Percentiles rank a stretch among this genome's conserved stretches.
Evolutionary conservation across 78 protist genomes (phyloP).

Genomic region (Diacronema lutheri): DNA sequence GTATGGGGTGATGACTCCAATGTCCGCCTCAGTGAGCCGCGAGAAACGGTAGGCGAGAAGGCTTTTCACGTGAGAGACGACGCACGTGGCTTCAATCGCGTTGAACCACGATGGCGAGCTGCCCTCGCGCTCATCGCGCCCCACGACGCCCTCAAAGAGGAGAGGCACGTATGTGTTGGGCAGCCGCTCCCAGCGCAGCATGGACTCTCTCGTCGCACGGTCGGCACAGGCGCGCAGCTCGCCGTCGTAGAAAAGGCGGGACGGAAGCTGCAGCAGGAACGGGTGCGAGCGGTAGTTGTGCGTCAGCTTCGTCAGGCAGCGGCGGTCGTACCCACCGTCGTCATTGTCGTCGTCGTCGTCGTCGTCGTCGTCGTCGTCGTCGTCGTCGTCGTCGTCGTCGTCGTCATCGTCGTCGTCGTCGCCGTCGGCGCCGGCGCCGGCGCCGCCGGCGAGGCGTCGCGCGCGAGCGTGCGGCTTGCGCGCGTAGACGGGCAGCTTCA

Average conservation of each 20-base stretch:
- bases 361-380: too few relatives aligned
- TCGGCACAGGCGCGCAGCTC: slow-evolving; percentile 14
- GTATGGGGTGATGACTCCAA: slow-evolving; percentile 46
- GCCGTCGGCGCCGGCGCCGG: too few relatives aligned
- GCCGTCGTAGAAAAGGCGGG: slow-evolving; percentile 30
- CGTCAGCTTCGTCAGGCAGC: slow-evolving; percentile 26
- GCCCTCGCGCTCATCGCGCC: slow-evolving; percentile 28
- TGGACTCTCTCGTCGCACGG: too few relatives aligned
- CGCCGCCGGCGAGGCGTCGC: too few relatives aligned
- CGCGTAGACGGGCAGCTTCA: slow-evolving; percentile 5
- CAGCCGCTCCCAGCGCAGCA: background rate
- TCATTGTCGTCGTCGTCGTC: too few relatives aligned
- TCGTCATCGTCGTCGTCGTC: too few relatives aligned
- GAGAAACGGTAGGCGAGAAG: background rate
- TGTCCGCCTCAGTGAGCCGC: background rate
- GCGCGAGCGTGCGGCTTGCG: background rate
- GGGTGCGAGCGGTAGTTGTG: slow-evolving; percentile 50
- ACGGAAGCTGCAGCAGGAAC: slow-evolving; percentile 28
- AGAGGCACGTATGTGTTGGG: slow-evolving; percentile 1
- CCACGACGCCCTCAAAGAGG: slow-evolving; percentile 34
- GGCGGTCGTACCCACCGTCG: background rate
- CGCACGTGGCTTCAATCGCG: background rate
- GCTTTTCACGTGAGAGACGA: background rate
- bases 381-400: too few relatives aligned
- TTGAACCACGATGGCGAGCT: slow-evolving; percentile 53